A percentile compares a stretch with the other conserved stretches of the same genome.
These are phyloP conservation scores for Lichtheimia corymbifera DNA, from an alignment of 371 early-diverging fungal genomes.

Conservation along the genomic window DNA sequence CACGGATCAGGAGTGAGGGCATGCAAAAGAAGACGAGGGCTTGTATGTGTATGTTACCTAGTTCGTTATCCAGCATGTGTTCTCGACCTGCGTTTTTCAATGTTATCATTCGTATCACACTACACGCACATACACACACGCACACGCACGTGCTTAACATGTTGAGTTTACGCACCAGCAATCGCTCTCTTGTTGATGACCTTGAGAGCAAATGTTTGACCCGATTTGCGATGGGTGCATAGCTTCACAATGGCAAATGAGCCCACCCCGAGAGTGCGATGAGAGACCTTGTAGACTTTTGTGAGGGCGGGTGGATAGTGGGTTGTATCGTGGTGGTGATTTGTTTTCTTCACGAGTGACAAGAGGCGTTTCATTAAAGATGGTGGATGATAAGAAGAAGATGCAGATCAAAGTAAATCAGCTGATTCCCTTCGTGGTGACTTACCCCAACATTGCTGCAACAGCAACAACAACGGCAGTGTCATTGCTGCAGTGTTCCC, in stretches of 20 bases:
- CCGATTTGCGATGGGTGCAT: slow-evolving; percentile 57
- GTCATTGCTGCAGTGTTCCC: too few relatives aligned
- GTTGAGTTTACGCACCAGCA: slow-evolving; percentile 29
- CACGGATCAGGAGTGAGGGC: too few relatives aligned
- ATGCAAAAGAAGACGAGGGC: too few relatives aligned
- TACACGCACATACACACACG: neutral
- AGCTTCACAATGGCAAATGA: slow-evolving; percentile 87
- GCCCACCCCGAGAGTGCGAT: slow-evolving; percentile 62
- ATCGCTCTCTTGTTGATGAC: slow-evolving; percentile 75
- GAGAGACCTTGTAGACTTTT: slow-evolving; percentile 45
- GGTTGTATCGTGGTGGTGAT: neutral
- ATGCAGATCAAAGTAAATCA: neutral
- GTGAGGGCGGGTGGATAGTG: neutral
- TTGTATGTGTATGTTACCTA: slow-evolving; percentile 35
- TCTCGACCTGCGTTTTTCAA: slow-evolving; percentile 59
- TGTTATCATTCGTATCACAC: neutral
- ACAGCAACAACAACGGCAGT: too few relatives aligned
- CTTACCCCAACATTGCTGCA: too few relatives aligned
- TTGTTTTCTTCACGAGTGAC: slow-evolving; percentile 6
- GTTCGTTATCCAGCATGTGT: slow-evolving; percentile 83
- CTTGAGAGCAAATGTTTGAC: slow-evolving; percentile 74
- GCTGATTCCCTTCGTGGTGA: neutral
- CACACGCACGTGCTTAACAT: neutral
- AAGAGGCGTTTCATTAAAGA: neutral
- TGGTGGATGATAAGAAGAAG: neutral